Base-by-base conservation (phyloP, 2,329 filamentous ascomycete species). In the Colletotrichum siamense region DNA sequence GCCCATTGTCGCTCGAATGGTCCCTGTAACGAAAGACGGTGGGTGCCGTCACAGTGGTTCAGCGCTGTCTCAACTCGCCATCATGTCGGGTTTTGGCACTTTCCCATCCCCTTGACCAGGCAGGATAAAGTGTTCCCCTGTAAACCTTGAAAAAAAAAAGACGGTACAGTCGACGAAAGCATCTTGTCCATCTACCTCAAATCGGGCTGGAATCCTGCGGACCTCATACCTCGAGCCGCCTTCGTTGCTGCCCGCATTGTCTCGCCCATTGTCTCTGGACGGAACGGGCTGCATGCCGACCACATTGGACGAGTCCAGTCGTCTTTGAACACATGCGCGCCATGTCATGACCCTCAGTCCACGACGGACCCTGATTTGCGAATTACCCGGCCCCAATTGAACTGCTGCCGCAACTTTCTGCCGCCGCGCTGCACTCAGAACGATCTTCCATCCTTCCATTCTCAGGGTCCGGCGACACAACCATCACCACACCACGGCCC, bases 281-380 rank as follows among this genome's bases (percentile, higher is more conserved):
- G 52, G 64, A 75, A 77, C 73, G 49, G 36, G 72, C 66, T 67
- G 71, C 72, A 75, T 77, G 66, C 61, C 52, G 66, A 67, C 44
- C 52, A 75, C 10, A 84, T 78, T 44, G 82, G 80, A 2, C 59
- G 6, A 77, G 66, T 55, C 76, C 76, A 77, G 76, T 77, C 70
- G 74, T 64, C 61, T 62, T 77, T 61, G 76, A 77, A 77, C 76
- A 77, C 76, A 77, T 72, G 55, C 65, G 28, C 66, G 61, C 44
- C 74, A 62, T 77, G 76, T 57, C 66, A 66, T 73, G 70, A 69
- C 70, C 74, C 16, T 39, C 36, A 67, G 30, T 61, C 61, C 24
- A 62, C 62, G 75, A 75, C 36, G 55, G 34, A 32, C 15, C 36
- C 71, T 65, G 72, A 66, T 71, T 75, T 62, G 66, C 66, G 39